Evolutionary conservation across 805 yeast species (phyloP).

Genomic region (Candida nitratophila): DNA sequence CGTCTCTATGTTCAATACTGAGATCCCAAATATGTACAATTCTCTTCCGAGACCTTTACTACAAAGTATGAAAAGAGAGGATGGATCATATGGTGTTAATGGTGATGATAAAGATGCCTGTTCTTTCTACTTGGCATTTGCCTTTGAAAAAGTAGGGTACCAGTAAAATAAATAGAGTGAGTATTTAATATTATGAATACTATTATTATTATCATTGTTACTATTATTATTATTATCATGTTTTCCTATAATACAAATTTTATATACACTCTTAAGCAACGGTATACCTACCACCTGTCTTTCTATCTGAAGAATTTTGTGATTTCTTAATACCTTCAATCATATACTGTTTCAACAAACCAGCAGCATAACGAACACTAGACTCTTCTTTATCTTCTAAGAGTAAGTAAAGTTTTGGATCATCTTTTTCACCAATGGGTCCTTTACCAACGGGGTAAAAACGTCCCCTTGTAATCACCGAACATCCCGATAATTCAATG

Average conservation of each 20-base stretch:
- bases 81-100: slow-evolving; percentile 80
- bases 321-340: slow-evolving; percentile 36
- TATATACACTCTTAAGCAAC: too few species aligned
- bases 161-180: neutral
- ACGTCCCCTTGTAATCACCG: slow-evolving; percentile 78
- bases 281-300: slow-evolving; percentile 8
- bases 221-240: neutral
- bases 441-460: slow-evolving; percentile 57
- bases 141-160: slow-evolving; percentile 48
- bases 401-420: slow-evolving; percentile 68
- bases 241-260: too few species aligned
- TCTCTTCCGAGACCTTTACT: slow-evolving; percentile 48
- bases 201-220: neutral
- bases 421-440: slow-evolving; percentile 47
- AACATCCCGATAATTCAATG: slow-evolving; percentile 63
- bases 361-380: slow-evolving; percentile 54
- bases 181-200: neutral
- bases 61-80: slow-evolving; percentile 65
- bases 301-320: neutral
- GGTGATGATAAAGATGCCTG: slow-evolving; percentile 85
- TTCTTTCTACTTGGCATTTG: slow-evolving; percentile 81
- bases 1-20: slow-evolving; percentile 72
- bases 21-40: slow-evolving; percentile 60
- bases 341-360: slow-evolving; percentile 45
- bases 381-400: slow-evolving; percentile 67